Conservation (phyloP, 306 rosid genomes). For the Mimosa pudica region DNA sequence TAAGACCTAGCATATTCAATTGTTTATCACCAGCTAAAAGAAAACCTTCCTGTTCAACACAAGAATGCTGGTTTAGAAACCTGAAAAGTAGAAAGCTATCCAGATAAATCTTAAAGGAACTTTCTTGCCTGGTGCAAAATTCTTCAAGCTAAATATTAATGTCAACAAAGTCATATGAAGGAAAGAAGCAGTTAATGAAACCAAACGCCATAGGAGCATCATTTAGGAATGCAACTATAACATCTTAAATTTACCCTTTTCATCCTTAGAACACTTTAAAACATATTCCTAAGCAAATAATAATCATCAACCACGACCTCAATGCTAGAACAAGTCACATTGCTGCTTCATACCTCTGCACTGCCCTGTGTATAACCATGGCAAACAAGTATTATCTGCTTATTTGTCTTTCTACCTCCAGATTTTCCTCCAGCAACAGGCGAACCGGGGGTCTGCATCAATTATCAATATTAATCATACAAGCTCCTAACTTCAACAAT, state of each 20-base stretch:
- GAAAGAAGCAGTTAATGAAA: conserved; percentile 11
- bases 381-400: conserved; percentile 73
- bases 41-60: conserved; percentile 52
- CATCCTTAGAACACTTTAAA: conserved; percentile 19
- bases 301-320: not conserved
- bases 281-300: not conserved
- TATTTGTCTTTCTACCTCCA: conserved; percentile 71
- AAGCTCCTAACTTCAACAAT: conserved; percentile 28
- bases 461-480: conserved; percentile 41
- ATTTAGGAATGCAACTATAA: conserved; percentile 16
- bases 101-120: conserved; percentile 22
- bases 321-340: conserved; percentile 16
- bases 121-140: conserved; percentile 2
- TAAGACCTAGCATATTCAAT: conserved; percentile 81
- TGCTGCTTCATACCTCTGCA: conserved; percentile 50
- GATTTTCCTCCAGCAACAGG: conserved; percentile 78
- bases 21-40: conserved; percentile 59
- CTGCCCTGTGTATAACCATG: conserved; percentile 67
- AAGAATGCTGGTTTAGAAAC: conserved; percentile 41
- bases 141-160: not conserved
- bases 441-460: conserved; percentile 92
- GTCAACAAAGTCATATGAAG: not conserved
- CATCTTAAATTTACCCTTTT: conserved; percentile 13
- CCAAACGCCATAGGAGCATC: not conserved
- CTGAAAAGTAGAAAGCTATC: conserved; percentile 16